phyloP scores from a whole-genome alignment of 768 basidiomycete genomes.

The Amanita thiersii region DNA sequence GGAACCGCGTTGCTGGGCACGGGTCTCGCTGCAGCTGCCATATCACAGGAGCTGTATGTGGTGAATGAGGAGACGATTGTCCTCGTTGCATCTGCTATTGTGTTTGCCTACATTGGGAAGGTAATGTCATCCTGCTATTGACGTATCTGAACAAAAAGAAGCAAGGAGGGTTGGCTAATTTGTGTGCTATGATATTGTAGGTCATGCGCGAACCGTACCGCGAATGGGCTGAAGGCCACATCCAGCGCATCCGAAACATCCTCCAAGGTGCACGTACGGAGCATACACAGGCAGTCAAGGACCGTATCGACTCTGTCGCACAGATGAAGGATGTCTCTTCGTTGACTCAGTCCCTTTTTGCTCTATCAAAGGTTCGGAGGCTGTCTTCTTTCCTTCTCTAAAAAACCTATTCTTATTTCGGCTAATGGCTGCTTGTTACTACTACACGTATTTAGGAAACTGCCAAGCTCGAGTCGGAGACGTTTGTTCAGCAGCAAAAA shows the following conservation, averaged over 20 bases:
- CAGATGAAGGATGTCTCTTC: conserved; percentile 95
- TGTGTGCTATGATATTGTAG: conserved; percentile 27
- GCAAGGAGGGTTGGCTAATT: conserved; percentile 8
- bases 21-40: conserved; percentile 82
- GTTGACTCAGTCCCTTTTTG: conserved; percentile 85
- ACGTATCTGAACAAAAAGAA: not conserved
- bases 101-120: conserved; percentile 78
- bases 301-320: conserved; percentile 84
- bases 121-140: conserved; percentile 43
- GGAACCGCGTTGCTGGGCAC: conserved; percentile 88
- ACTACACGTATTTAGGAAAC: conserved; percentile 56
- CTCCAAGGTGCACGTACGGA: conserved; percentile 77
- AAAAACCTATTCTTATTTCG: not conserved
- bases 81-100: conserved; percentile 73
- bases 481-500: conserved; percentile 88
- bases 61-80: conserved; percentile 95
- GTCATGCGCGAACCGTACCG: conserved; percentile 80
- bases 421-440: not conserved
- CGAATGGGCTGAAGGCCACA: conserved; percentile 87
- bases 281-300: conserved; percentile 90
- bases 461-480: conserved; percentile 80
- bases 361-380: conserved; percentile 84
- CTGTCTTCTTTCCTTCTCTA: too few relatives aligned
- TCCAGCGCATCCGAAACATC: conserved; percentile 74
- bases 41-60: conserved; percentile 96